Evolutionary conservation across 345 rosid species (phyloP).

Genomic region (Mercurialis annua): DNA sequence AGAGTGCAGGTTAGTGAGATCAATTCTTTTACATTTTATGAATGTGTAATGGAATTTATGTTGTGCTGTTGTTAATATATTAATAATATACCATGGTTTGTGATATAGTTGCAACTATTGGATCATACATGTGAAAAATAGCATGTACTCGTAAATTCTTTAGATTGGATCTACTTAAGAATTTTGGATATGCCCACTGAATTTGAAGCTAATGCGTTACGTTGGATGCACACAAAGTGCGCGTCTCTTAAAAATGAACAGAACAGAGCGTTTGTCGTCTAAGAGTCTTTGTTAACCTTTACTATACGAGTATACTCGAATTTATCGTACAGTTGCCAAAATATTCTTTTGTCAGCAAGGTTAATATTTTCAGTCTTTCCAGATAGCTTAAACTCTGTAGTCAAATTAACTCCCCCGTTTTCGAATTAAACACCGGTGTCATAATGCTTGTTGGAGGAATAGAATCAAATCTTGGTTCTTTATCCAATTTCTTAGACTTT

Average conservation of each 20-base stretch:
- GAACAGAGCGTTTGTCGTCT: too few relatives aligned
- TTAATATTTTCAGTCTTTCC: background rate
- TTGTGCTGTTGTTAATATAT: background rate
- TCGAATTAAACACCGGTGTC: background rate
- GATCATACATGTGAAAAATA: background rate
- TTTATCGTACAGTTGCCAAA: too few relatives aligned
- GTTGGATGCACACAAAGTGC: too few relatives aligned
- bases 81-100: background rate
- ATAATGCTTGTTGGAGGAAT: background rate
- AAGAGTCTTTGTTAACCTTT: too few relatives aligned
- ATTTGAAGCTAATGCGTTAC: too few relatives aligned
- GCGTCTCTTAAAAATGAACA: too few relatives aligned
- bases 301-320: too few relatives aligned
- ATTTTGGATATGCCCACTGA: too few relatives aligned
- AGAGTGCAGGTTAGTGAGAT: constrained; percentile 62
- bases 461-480: background rate
- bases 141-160: background rate
- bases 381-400: background rate
- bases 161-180: background rate
- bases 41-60: background rate
- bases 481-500: background rate
- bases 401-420: background rate
- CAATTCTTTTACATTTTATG: background rate
- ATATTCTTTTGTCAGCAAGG: too few relatives aligned
- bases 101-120: background rate